phyloP scores from a whole-genome alignment of 805 yeast genomes.

The Saturnispora gosingensis region DNA sequence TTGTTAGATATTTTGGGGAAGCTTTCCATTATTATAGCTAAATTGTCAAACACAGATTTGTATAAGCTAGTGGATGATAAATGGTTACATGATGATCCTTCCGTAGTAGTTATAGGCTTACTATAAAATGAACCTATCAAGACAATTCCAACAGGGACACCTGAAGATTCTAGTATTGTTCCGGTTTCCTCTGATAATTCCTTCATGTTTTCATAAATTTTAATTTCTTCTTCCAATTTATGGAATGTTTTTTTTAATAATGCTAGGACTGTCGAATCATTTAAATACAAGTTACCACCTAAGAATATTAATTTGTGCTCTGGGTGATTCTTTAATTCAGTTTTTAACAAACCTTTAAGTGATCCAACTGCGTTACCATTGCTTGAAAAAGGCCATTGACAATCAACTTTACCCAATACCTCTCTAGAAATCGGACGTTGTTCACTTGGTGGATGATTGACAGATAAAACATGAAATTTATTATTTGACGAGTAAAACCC shows the following conservation, averaged over 20 bases:
- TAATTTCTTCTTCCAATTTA: conserved; percentile 40
- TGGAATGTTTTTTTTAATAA: conserved; percentile 57
- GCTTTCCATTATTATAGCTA: conserved; percentile 55
- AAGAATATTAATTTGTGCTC: conserved; percentile 57
- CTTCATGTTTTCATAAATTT: conserved; percentile 14
- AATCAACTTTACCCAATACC: conserved; percentile 72
- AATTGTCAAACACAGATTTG: conserved; percentile 60
- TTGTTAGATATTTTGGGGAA: conserved; percentile 44
- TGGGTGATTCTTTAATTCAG: conserved; percentile 29
- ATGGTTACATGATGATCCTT: conserved; percentile 40
- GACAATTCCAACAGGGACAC: conserved; percentile 43
- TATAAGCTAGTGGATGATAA: conserved; percentile 44
- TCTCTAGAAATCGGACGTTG: conserved; percentile 55
- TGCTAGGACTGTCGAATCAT: conserved; percentile 47
- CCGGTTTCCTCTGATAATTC: conserved; percentile 12
- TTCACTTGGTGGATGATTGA: conserved; percentile 88
- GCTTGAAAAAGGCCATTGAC: conserved; percentile 26
- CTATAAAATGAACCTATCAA: conserved; percentile 76
- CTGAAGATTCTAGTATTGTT: conserved; percentile 4
- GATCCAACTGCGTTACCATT: conserved; percentile 50
- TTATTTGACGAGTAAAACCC: conserved; percentile 73
- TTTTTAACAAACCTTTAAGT: conserved; percentile 49
- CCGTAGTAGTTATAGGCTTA: conserved; percentile 49
- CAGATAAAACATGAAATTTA: conserved; percentile 62
- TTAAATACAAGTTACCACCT: conserved; percentile 68